Conservation (phyloP, 805 yeast species). For the Naumovozyma dairenensis region DNA sequence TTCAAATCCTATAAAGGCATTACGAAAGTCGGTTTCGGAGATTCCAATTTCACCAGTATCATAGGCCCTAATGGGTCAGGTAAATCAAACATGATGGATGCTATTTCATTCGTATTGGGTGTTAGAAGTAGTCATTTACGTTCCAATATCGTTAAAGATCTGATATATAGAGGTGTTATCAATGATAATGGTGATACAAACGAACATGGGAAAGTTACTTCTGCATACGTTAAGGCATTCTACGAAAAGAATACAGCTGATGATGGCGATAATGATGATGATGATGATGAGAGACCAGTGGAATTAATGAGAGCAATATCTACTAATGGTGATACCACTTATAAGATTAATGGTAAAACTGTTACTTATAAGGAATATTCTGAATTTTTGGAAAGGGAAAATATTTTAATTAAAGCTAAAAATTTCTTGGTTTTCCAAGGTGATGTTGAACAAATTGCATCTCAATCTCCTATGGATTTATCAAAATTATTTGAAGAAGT, state of each 20-base stretch:
- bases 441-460: conserved; percentile 87
- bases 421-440: conserved; percentile 95
- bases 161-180: conserved; percentile 63
- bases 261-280: conserved; percentile 43
- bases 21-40: conserved; percentile 71
- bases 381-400: conserved; percentile 58
- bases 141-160: conserved; percentile 60
- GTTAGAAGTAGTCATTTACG: conserved; percentile 66
- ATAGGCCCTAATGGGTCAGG: conserved; percentile 99
- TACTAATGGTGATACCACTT: conserved; percentile 52
- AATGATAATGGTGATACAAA: conserved; percentile 13
- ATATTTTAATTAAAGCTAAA: conserved; percentile 77
- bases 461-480: conserved; percentile 71
- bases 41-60: conserved; percentile 74
- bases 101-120: conserved; percentile 90
- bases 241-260: conserved; percentile 46
- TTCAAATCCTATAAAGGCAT: conserved; percentile 87
- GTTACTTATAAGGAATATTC: conserved; percentile 61
- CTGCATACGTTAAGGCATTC: conserved; percentile 69
- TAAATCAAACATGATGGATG: conserved; percentile 95
- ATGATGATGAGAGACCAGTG: conserved; percentile 45
- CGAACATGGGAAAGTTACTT: conserved; percentile 19
- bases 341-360: conserved; percentile 48
- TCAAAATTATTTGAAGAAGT: conserved; percentile 69
- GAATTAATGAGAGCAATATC: conserved; percentile 56